Evolutionary conservation across 1,284 basidiomycete species (phyloP).

Genomic region (Pascua sp.): DNA sequence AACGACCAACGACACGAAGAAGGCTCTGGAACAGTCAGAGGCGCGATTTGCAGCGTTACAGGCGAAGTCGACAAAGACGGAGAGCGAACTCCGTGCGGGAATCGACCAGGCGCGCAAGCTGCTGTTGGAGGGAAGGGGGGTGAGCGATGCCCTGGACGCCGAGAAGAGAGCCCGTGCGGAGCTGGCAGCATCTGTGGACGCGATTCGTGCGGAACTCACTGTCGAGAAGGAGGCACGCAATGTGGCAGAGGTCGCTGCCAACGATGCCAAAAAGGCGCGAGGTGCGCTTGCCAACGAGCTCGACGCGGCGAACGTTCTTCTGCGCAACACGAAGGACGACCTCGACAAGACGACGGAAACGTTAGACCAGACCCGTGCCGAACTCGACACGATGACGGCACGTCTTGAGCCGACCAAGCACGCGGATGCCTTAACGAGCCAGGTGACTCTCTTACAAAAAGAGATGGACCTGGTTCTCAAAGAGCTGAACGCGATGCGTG

Average conservation of each 20-base stretch:
- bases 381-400: too few relatives aligned
- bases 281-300: background rate
- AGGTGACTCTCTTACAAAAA: background rate
- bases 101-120: background rate
- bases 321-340: too few relatives aligned
- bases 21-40: background rate
- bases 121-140: too few relatives aligned
- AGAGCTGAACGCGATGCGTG: constrained; percentile 4
- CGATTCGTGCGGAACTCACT: too few relatives aligned
- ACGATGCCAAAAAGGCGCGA: background rate
- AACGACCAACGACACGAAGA: constrained; percentile 3
- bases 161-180: background rate
- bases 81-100: background rate
- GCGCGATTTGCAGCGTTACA: background rate
- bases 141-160: background rate
- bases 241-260: background rate
- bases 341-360: background rate
- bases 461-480: constrained; percentile 3
- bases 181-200: background rate
- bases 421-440: too few relatives aligned
- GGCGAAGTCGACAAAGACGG: too few relatives aligned
- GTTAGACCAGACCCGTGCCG: background rate
- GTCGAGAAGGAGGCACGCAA: too few relatives aligned
- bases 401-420: too few relatives aligned
- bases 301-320: background rate